Conservation (phyloP, 345 rosid genomes). For the Stellera chamaejasme region DNA sequence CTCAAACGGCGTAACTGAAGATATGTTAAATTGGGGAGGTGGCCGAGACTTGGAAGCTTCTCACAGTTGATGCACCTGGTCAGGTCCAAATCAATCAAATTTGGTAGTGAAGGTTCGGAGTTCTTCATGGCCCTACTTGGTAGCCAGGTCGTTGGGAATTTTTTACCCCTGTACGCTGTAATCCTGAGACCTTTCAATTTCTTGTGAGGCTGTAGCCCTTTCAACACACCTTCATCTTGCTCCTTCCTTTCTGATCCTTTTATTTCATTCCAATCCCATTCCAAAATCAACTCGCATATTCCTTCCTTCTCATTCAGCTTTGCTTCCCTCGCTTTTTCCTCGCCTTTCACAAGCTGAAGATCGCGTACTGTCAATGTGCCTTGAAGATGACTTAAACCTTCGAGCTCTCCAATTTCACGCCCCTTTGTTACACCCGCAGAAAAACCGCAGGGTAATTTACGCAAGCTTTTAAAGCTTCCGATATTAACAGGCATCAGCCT, state of each 20-base stretch:
- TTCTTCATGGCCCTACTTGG: no score
- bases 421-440: neutral
- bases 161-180: conserved; percentile 4
- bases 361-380: neutral
- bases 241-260: no score
- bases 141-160: neutral
- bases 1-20: neutral
- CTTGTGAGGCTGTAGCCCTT: conserved; percentile 12
- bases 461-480: neutral
- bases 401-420: neutral
- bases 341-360: neutral
- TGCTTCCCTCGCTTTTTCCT: conserved; percentile 14
- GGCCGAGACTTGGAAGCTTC: conserved; percentile 12
- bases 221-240: conserved; percentile 15
- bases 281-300: conserved; percentile 1
- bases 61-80: neutral
- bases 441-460: neutral
- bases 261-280: no score
- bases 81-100: conserved; percentile 6
- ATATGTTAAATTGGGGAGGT: conserved; percentile 3
- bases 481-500: neutral
- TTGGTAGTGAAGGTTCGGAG: neutral
- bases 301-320: neutral
- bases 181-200: conserved; percentile 2
- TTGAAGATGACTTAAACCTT: neutral